Percentiles rank a stretch among this genome's conserved stretches.
These are phyloP conservation scores for Aspergillus aculeatinus DNA, from an alignment of 2,329 filamentous ascomycete species.

Conservation along the genomic window DNA sequence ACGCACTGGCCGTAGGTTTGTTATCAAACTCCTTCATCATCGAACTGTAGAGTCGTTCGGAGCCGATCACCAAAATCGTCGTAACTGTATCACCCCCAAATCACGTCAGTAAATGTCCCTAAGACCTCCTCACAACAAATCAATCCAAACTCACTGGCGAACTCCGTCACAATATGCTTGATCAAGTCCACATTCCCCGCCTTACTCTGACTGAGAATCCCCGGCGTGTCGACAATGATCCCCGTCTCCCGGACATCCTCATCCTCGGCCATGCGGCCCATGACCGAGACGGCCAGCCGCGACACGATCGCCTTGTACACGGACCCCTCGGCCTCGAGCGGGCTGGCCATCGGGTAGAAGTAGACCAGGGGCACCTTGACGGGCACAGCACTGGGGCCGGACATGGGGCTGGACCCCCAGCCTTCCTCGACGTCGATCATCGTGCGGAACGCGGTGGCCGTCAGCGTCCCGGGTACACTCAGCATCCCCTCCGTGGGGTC, in stretches of 20 bases:
- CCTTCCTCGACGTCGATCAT: conserved; percentile 85
- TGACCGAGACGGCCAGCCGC: conserved; percentile 74
- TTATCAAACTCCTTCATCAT: conserved; percentile 67
- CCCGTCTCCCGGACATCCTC: conserved; percentile 68
- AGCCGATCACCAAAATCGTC: conserved; percentile 77
- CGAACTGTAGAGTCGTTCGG: conserved; percentile 71
- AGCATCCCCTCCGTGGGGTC: conserved; percentile 80
- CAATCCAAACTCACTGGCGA: conserved; percentile 52
- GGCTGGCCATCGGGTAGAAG: conserved; percentile 73
- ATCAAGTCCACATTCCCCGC: conserved; percentile 70
- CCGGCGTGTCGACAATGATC: conserved; percentile 81
- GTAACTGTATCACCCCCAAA: conserved; percentile 56
- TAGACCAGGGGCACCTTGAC: conserved; percentile 92
- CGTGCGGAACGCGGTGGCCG: conserved; percentile 80
- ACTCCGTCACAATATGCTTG: conserved; percentile 72
- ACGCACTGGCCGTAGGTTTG: conserved; percentile 47
- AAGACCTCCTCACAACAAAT: not conserved
- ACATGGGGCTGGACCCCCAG: conserved; percentile 88
- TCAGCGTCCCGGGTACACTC: conserved; percentile 75
- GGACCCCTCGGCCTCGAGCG: conserved; percentile 66
- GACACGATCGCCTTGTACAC: conserved; percentile 74
- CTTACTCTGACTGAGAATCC: conserved; percentile 64
- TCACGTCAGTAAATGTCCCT: conserved; percentile 17
- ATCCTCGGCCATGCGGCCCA: conserved; percentile 75
- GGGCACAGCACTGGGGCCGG: conserved; percentile 80